Percentiles rank a stretch among this genome's conserved stretches.
Conservation (phyloP, 1,139 yeast species). For the Insectozyma bohioensis region DNA sequence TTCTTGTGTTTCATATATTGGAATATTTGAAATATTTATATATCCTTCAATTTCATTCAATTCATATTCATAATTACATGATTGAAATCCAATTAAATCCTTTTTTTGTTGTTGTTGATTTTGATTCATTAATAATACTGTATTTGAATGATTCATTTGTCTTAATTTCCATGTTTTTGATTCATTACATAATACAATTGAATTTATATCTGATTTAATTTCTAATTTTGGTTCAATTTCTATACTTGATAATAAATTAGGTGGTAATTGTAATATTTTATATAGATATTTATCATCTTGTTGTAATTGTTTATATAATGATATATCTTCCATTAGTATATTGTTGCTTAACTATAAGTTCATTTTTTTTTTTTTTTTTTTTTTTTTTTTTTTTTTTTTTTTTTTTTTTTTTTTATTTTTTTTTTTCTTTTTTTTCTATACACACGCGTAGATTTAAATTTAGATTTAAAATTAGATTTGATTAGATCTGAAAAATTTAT, state of each 20-base stretch:
- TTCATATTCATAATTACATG: slow-evolving; percentile 53
- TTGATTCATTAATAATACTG: slow-evolving; percentile 56
- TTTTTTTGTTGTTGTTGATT: slow-evolving; percentile 13
- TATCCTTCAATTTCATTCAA: slow-evolving; percentile 37
- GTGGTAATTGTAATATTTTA: slow-evolving; percentile 60
- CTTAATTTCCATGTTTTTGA: slow-evolving; percentile 62
- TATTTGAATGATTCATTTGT: slow-evolving; percentile 85
- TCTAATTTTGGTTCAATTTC: slow-evolving; percentile 30
- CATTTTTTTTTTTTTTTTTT: too few species aligned
- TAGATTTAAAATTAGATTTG: too few species aligned
- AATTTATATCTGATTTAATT: slow-evolving; percentile 46
- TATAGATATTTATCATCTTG: slow-evolving; percentile 31
- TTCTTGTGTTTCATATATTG: slow-evolving; percentile 32
- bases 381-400: too few species aligned
- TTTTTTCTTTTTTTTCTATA: too few species aligned
- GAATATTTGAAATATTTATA: slow-evolving; percentile 45
- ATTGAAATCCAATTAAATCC: slow-evolving; percentile 40
- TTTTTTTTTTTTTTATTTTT: too few species aligned
- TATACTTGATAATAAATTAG: slow-evolving; percentile 49
- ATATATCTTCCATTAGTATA: too few species aligned
- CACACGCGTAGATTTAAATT: too few species aligned
- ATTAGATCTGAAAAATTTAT: too few species aligned
- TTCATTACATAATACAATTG: slow-evolving; percentile 62
- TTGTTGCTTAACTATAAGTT: too few species aligned
- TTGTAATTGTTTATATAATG: slow-evolving; percentile 29